Base-by-base conservation (phyloP, 2,329 filamentous ascomycete genomes). In the Capronia coronata region DNA sequence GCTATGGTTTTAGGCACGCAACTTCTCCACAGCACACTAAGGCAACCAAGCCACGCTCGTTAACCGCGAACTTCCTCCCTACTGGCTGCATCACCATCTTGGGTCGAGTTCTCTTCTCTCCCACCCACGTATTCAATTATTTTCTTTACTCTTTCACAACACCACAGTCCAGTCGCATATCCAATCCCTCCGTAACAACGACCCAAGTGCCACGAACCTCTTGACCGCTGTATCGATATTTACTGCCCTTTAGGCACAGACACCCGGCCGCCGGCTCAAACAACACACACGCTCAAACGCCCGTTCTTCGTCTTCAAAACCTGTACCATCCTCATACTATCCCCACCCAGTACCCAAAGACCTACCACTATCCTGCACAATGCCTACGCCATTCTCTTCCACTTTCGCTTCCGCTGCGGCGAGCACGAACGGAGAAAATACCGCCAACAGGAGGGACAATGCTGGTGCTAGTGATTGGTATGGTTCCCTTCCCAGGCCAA, bases 341-440 rank as follows among this genome's bases (percentile, higher is more conserved):
- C 45, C 45, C 46, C 44, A 14, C 30, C 38, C 22, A 43, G 23
- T 21, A 22, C 29, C 29, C 27, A 32, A 22, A 22, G 19, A 25
- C 29, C 43, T 39, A 23, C 34, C 13, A 25, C 13, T 13, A n/a
- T 18, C 21, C 30, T 38, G 27, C 48, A 70, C 60, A 63, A 78
- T 88, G 84, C 79, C 84, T 73, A 80, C 82, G 67, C 83, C 85
- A 73, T 78, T 88, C 68, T 82, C 84, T 63, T 87, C 86, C 62
- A 89, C 84, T 76, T 90, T 90, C 72, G 86, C 86, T 67, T 88
- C 86, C 65, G 86, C 86, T 63, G 86, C 86, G 61, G 85, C 86
- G 67, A 85, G 85, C 68, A 84, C 87, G 68, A 82, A 77, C 62
- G 72, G 68, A 75, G 66, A 81, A 38, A 50, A 16, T 67, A 68